Evolutionary conservation across 2,329 filamentous ascomycete genomes (phyloP).

Genomic region (Calonectria ilicicola): DNA sequence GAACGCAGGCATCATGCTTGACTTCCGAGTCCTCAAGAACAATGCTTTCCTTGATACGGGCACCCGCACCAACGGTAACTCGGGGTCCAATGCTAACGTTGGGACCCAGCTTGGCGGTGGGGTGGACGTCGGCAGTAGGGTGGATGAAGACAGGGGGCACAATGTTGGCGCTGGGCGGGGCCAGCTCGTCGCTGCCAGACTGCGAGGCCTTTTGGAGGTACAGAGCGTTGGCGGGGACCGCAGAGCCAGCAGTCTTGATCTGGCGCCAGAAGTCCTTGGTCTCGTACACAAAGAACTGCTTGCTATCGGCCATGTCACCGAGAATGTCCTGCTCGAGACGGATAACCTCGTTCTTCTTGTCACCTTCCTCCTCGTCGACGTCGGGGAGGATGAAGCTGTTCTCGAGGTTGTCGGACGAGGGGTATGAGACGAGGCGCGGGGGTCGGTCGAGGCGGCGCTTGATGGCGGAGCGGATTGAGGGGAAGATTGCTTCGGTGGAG

Average conservation of each 20-base stretch:
- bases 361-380: constrained; percentile 77
- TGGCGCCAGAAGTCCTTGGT: constrained; percentile 99
- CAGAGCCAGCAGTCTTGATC: constrained; percentile 98
- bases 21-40: constrained; percentile 95
- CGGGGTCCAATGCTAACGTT: constrained; percentile 97
- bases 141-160: constrained; percentile 96
- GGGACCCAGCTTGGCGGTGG: constrained; percentile 94
- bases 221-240: constrained; percentile 94
- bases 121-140: constrained; percentile 89
- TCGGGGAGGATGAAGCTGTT: constrained; percentile 63
- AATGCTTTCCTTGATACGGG: constrained; percentile 94
- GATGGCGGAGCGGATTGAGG: constrained; percentile 92
- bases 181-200: constrained; percentile 80
- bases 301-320: constrained; percentile 93
- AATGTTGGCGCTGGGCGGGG: constrained; percentile 86
- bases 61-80: constrained; percentile 85
- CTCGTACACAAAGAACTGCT: constrained; percentile 98
- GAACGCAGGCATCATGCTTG: constrained; percentile 94
- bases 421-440: constrained; percentile 87
- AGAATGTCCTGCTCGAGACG: constrained; percentile 97
- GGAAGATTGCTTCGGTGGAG: constrained; percentile 94
- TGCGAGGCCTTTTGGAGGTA: constrained; percentile 97
- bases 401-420: constrained; percentile 93
- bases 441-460: constrained; percentile 94
- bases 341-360: constrained; percentile 86